phyloP scores from a whole-genome alignment of 2,329 filamentous ascomycete genomes.

The Thielaviopsis euricoi region DNA sequence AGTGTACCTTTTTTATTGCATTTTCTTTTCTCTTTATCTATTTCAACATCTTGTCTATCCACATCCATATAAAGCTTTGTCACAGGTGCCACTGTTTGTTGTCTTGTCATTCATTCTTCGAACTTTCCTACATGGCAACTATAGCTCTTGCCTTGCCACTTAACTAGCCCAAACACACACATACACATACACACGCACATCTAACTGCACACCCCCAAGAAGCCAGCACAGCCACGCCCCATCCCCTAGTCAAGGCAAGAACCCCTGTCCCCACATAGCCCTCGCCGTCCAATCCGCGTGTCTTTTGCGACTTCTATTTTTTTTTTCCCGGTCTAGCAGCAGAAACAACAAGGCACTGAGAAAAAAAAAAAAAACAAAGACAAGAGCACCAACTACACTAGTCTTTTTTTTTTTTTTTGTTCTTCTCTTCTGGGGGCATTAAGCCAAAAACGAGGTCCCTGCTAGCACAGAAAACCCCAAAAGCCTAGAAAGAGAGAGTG shows the following conservation, averaged over 20 bases:
- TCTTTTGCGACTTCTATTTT: slow-evolving; percentile 2
- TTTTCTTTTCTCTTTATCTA: too few relatives aligned
- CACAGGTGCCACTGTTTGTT: too few relatives aligned
- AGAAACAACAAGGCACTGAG: not conserved
- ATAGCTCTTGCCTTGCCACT: not conserved
- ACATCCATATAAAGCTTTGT: too few relatives aligned
- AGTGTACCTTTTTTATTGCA: too few relatives aligned
- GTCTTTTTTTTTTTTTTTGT: too few relatives aligned
- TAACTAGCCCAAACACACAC: not conserved
- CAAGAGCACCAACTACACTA: not conserved
- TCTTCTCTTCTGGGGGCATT: slow-evolving; percentile 16
- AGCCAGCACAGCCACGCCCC: not conserved
- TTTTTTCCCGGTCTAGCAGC: not conserved
- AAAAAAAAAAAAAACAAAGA: not conserved
- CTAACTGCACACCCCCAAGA: not conserved
- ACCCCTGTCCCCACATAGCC: not conserved
- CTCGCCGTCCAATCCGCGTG: not conserved
- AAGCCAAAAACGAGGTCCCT: not conserved
- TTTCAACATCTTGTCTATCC: too few relatives aligned
- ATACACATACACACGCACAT: not conserved
- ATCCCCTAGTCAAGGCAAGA: not conserved
- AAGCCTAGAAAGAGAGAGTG: too few relatives aligned
- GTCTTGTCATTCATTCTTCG: not conserved
- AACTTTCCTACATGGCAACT: not conserved
- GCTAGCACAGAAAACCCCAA: not conserved